Base-by-base conservation (phyloP, 108 stramenopile species). In the Cylindrotheca fusiformis region DNA sequence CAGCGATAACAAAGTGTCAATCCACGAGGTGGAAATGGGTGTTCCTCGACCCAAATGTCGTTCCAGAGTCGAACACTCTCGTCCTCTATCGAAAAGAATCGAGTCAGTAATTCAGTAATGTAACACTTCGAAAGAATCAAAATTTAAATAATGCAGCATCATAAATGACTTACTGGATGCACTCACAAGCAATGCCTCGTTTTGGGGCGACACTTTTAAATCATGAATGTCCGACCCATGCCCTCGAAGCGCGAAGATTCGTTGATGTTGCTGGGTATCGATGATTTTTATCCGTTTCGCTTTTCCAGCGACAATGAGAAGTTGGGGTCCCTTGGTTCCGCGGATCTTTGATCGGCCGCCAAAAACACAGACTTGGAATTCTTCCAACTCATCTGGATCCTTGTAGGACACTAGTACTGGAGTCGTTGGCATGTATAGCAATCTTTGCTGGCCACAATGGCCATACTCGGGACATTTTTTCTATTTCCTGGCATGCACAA, bases 381-480 rank as follows among this genome's bases (percentile, higher is more conserved):
- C 29, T 67, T 90, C 88, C 8, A 61, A 70, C 19, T 78, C 53
- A 47, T 86, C 81, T 18, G 67, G 63, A 61, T 85, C 85, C 26
- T 63, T 51, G 67, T 86, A 86, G 6, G 71, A 71, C 49, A n/a
- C n/a, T n/a, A n/a, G n/a, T n/a, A n/a, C 25, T 94, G 17, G 62
- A 65, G 28, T 64, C 71, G 20, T 71, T 75, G 21, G 58, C 72
- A 1, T 79, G 75, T 58, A 76, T 95, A 0, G 89, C 91, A 5
- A 75, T 97, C 12, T 93, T 96, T 63, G 78, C 81, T 1, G 95
- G 93, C 8, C 78, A 89, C 12, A 55, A 80, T 41, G 94, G 92
- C 1, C 94, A 97, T 55, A 50, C 75, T 17, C 82, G 80, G 19
- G 67, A 75, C 26, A 85, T 97, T 12, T 52, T 95, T 44, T 67